Conservation (phyloP, 129 eudicot genomes). For the Tanacetum coccineum region DNA sequence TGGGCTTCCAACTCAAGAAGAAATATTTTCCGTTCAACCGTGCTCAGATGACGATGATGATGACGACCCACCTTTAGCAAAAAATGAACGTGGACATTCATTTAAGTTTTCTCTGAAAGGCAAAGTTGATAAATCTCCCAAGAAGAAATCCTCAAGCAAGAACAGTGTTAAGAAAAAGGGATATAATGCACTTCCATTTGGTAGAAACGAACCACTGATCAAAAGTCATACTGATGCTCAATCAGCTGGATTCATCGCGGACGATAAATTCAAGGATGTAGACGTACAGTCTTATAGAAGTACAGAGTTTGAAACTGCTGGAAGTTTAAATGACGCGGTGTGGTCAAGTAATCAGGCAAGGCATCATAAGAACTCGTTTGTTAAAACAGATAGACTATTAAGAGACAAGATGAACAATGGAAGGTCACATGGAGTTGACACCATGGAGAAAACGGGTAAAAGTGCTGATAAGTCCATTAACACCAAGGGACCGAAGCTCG, state of each 20-base stretch:
- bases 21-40: constrained; percentile 70
- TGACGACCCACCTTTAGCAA: constrained; percentile 38
- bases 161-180: constrained; percentile 52
- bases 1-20: constrained; percentile 92
- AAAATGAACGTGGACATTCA: constrained; percentile 59
- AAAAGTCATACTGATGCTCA: constrained; percentile 32
- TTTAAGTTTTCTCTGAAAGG: constrained; percentile 73
- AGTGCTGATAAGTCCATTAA: constrained; percentile 39
- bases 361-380: constrained; percentile 43
- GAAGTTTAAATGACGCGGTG: constrained; percentile 40
- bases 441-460: constrained; percentile 37
- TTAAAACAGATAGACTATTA: constrained; percentile 28
- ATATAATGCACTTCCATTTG: constrained; percentile 10
- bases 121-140: constrained; percentile 65
- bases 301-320: constrained; percentile 40
- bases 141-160: constrained; percentile 60
- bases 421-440: constrained; percentile 32
- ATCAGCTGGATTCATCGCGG: constrained; percentile 37
- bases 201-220: constrained; percentile 19
- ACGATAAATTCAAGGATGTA: constrained; percentile 42
- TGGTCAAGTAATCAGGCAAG: constrained; percentile 49
- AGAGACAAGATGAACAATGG: constrained; percentile 49
- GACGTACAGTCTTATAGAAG: constrained; percentile 34
- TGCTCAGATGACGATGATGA: constrained; percentile 95
- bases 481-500: constrained; percentile 77